Evolutionary conservation across 1,284 basidiomycete species (phyloP).

Genomic region (Papiliotrema terrestris): DNA sequence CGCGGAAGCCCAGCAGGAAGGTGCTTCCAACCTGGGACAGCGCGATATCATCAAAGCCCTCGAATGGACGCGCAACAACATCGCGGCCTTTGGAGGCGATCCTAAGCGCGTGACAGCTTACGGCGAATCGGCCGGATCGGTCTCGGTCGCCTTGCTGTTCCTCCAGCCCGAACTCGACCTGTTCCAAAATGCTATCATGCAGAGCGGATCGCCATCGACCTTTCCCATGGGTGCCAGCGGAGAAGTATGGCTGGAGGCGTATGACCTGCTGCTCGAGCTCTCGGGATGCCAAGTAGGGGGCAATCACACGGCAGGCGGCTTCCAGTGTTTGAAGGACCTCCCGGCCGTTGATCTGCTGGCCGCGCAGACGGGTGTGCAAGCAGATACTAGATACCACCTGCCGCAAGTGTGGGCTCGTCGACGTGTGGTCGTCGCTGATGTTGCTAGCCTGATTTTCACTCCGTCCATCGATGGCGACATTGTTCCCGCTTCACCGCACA

Average conservation of each 20-base stretch:
- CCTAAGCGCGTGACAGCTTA: constrained; percentile 29
- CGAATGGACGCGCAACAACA: constrained; percentile 53
- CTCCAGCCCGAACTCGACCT: constrained; percentile 30
- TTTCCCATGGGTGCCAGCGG: constrained; percentile 26
- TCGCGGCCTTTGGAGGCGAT: constrained; percentile 53
- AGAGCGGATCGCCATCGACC: constrained; percentile 43
- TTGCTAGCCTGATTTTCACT: constrained; percentile 11
- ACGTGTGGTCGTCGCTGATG: constrained; percentile 7
- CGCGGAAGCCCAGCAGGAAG: constrained; percentile 31
- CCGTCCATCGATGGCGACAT: constrained; percentile 46
- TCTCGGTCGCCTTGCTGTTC: constrained; percentile 13
- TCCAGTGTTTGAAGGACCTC: constrained; percentile 38
- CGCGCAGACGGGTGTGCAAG: constrained; percentile 24
- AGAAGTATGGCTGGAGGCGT: constrained; percentile 31
- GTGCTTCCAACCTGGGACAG: constrained; percentile 44
- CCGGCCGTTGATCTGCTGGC: constrained; percentile 26
- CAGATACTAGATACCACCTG: background rate
- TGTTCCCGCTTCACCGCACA: constrained; percentile 37
- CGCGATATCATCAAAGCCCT: constrained; percentile 51
- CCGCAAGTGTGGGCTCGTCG: background rate
- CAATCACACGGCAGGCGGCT: constrained; percentile 9
- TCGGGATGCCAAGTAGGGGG: constrained; percentile 17
- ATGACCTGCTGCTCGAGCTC: constrained; percentile 26
- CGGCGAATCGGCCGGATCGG: background rate
- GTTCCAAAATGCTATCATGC: constrained; percentile 48